phyloP scores from a whole-genome alignment of 2,329 filamentous ascomycete species.

The Plectosphaerella plurivora region DNA sequence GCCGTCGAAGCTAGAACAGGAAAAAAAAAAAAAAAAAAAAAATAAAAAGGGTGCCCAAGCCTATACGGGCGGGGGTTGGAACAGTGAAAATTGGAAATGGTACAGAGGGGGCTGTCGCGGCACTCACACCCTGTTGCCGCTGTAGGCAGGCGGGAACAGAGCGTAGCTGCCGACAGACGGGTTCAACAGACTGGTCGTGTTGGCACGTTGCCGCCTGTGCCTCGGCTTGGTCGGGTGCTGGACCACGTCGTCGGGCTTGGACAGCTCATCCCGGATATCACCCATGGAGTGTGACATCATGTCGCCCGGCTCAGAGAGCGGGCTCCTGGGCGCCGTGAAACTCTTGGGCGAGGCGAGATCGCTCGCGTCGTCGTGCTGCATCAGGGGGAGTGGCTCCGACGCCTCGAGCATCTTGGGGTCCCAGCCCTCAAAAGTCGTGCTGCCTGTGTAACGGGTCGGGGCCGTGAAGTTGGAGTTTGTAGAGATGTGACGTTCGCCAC shows the following conservation, averaged over 20 bases:
- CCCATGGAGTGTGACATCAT: conserved; percentile 5
- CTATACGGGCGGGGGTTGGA: not conserved
- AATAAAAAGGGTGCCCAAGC: not conserved
- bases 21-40: conserved; percentile 1
- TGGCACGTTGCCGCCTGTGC: conserved; percentile 32
- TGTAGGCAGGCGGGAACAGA: conserved; percentile 32
- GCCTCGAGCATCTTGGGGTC: conserved; percentile 20
- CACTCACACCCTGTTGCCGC: conserved; percentile 25
- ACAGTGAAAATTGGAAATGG: not conserved
- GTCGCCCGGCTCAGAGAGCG: conserved; percentile 10
- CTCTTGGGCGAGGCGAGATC: conserved; percentile 12
- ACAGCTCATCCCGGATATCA: conserved; percentile 6
- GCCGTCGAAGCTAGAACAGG: not conserved
- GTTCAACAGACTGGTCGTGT: conserved; percentile 39
- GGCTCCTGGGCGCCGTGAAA: conserved; percentile 7
- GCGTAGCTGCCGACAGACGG: conserved; percentile 41
- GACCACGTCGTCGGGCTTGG: conserved; percentile 1
- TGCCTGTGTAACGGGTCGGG: conserved; percentile 49
- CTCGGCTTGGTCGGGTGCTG: conserved; percentile 20
- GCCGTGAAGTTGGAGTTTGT: conserved; percentile 49
- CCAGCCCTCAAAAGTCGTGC: conserved; percentile 34
- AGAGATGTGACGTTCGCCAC: conserved; percentile 48
- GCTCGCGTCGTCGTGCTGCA: conserved; percentile 13
- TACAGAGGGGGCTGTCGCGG: not conserved
- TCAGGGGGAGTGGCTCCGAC: conserved; percentile 23